A percentile compares a stretch with the other conserved stretches of the same genome.
phyloP scores from a whole-genome alignment of 2,329 filamentous ascomycete genomes.

The Madurella fahalii region DNA sequence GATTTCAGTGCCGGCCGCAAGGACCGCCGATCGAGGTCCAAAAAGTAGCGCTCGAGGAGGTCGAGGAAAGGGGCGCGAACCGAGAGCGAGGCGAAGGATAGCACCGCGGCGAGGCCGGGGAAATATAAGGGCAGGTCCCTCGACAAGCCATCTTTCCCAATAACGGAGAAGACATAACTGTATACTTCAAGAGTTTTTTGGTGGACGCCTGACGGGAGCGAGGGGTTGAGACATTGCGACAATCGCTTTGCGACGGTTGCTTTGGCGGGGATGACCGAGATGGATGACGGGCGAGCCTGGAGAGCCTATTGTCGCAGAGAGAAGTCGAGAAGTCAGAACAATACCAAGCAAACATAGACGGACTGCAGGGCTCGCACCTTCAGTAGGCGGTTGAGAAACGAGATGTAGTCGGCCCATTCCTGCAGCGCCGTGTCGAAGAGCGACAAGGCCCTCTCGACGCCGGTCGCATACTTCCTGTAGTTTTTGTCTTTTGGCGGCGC shows the following conservation, averaged over 20 bases:
- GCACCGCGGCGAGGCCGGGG: slow-evolving; percentile 79
- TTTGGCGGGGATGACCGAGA: slow-evolving; percentile 75
- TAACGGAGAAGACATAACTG: slow-evolving; percentile 77
- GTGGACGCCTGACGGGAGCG: slow-evolving; percentile 90
- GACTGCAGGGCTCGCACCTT: slow-evolving; percentile 58
- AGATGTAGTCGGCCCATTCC: slow-evolving; percentile 99
- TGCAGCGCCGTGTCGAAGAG: slow-evolving; percentile 91
- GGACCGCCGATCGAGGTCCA: slow-evolving; percentile 64
- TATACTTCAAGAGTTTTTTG: slow-evolving; percentile 97
- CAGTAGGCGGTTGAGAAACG: slow-evolving; percentile 83
- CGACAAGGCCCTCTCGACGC: slow-evolving; percentile 79
- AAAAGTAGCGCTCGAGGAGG: slow-evolving; percentile 75
- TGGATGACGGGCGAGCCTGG: slow-evolving; percentile 74
- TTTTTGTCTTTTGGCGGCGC: slow-evolving; percentile 57
- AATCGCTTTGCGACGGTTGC: slow-evolving; percentile 80
- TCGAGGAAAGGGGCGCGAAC: slow-evolving; percentile 83
- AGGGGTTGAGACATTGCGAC: slow-evolving; percentile 91
- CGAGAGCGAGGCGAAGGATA: slow-evolving; percentile 91
- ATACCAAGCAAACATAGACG: neutral
- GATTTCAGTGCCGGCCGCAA: slow-evolving; percentile 87
- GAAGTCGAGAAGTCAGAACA: slow-evolving; percentile 8
- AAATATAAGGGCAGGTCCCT: slow-evolving; percentile 83
- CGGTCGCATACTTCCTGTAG: slow-evolving; percentile 84
- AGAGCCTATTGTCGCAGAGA: slow-evolving; percentile 59
- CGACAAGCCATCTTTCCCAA: slow-evolving; percentile 76